Evolutionary conservation across 2,329 filamentous ascomycete genomes (phyloP), one percentile per base, ranked within the genome.

Genomic region (Fusarium sp.): DNA sequence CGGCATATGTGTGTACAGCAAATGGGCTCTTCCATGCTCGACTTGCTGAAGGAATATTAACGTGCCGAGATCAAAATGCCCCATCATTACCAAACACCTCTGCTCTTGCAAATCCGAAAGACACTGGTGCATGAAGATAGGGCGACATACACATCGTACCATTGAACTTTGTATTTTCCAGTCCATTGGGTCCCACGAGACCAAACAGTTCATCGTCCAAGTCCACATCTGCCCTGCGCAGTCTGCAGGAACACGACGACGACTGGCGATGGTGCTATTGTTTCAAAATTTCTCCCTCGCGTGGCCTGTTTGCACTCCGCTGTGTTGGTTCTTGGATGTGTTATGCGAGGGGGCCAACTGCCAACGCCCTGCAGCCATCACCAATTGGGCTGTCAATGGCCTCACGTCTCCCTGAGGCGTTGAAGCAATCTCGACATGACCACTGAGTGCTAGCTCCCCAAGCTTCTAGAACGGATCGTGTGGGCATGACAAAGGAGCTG

Each of bases 1-100:
- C 81, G 87, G 87, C 87, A 89, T 89, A 82, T 83, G 87, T 89
- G 87, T 89, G 87, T 89, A 89, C 87, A 88, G 85, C 87, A 86
- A 85, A 83, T 86, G 84, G 85, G 85, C 83, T 82, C 77, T 80
- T 80, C 81, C 78, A 82, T 87, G 86, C 87, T 85, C 84, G 79
- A 81, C 78, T 84, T 86, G 87, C 84, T 88, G 87, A 89, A 89
- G 87, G 87, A 88, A 83, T 81, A 81, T 83, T 74, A 83, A 83
- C 87, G 87, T 89, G 87, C 87, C 87, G 84, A 89, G 84, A 89
- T 81, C 74, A 78, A 86, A 77, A 77, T 67, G 75, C 85, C 85
- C 82, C 82, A 83, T 82, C 84, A 88, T 88, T 89, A 89, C 87
- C 87, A 89, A 89, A 88, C 87, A 87, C 86, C 84, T 83, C 79